Conservation (phyloP, 805 yeast species). For the Yamadazyma akitaensis region DNA sequence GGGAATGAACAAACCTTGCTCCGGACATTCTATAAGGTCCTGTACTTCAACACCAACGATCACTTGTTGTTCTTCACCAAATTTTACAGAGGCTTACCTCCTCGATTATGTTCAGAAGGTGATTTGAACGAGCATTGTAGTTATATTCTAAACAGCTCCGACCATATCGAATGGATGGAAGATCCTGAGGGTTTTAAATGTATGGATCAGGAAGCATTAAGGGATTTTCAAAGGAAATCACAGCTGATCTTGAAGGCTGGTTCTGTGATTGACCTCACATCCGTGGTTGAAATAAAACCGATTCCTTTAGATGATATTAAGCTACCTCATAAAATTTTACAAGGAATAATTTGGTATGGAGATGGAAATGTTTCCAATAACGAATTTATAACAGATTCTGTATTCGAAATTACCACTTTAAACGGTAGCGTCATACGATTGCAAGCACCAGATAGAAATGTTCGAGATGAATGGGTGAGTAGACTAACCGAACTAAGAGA, state of each 20-base stretch:
- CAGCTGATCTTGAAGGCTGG: conserved; percentile 54
- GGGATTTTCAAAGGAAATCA: conserved; percentile 62
- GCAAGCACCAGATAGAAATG: conserved; percentile 48
- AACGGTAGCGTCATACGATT: conserved; percentile 48
- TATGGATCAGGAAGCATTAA: conserved; percentile 57
- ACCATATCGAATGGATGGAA: conserved; percentile 63
- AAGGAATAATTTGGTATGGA: conserved; percentile 32
- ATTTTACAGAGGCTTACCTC: conserved; percentile 59
- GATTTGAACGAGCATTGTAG: conserved; percentile 48
- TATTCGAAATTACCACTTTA: conserved; percentile 49
- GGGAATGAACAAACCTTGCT: conserved; percentile 41
- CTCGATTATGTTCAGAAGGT: conserved; percentile 26
- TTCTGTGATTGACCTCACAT: conserved; percentile 58
- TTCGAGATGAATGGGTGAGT: conserved; percentile 66
- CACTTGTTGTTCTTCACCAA: conserved; percentile 57
- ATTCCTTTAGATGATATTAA: conserved; percentile 23
- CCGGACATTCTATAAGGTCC: conserved; percentile 47
- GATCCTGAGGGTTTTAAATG: conserved; percentile 37
- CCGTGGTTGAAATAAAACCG: conserved; percentile 39
- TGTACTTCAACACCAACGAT: conserved; percentile 63
- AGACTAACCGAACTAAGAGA: conserved; percentile 39
- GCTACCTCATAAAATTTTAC: conserved; percentile 23
- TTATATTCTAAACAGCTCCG: conserved; percentile 46
- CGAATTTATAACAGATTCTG: conserved; percentile 39
- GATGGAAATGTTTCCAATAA: conserved; percentile 21